Evolutionary conservation across 129 eudicot genomes (phyloP), one percentile per base, ranked within the genome.

Genomic region (Glebionis coronaria): DNA sequence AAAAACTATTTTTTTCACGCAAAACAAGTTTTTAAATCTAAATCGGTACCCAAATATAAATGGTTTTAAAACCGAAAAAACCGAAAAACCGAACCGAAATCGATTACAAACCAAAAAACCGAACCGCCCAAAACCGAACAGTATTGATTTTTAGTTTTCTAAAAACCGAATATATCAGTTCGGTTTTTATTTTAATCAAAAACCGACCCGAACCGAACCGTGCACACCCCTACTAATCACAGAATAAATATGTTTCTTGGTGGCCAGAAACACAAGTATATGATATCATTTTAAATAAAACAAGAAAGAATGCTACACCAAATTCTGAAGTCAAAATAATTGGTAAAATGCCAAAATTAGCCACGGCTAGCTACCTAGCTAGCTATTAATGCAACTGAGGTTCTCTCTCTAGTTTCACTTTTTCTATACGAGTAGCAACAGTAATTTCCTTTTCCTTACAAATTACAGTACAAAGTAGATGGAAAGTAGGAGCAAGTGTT

Each of bases 281-380:
- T 3, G 9, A 28, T 44, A 51, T 31, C 16, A 20, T 50, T 12
- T 61, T 50, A 4, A 19, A 19, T 61, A 29, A 38, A 45, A 46
- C 19, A 44, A 45, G 28, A 42, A 44, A 45, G 28, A 42, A 20
- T 56, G 42, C 35, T 25, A 28, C 38, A 44, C 15, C 49, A 25
- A 31, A 18, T 44, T 63, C 25, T 42, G 20, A 19, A 54, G 31
- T 38, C 35, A 68, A 53, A 53, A 40, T 16, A 35, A 64, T 63
- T 53, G 57, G 71, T 54, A 65, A 54, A 73, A 65, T 56, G 44
- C 67, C 67, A 74, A 64, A 40, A 23, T 42, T 64, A 31, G 53
- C 44, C 57, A 44, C 29, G 44, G 60, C 40, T 9, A 35, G 40
- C 40, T 35, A 31, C 38, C 38, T 4, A 47, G 15, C 38, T 4